phyloP scores from a whole-genome alignment of 139 green algal genomes.

The Chlorella sp. region DNA sequence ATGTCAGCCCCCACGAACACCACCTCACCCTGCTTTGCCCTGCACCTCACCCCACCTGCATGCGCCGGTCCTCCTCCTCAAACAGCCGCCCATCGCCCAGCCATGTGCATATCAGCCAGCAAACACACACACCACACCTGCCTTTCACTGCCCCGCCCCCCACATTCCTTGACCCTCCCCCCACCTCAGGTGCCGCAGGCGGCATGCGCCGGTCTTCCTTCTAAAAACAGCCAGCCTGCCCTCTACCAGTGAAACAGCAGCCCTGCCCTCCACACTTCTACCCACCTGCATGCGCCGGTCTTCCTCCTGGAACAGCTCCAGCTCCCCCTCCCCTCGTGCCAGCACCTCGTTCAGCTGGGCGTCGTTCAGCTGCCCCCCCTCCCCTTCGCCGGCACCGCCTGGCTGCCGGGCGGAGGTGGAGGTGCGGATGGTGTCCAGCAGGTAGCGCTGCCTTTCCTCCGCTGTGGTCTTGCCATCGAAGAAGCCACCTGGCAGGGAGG shows the following conservation, averaged over 20 bases:
- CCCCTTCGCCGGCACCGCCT: not conserved
- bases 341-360: constrained; percentile 61
- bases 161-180: too few species aligned
- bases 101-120: too few species aligned
- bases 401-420: not conserved
- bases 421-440: constrained; percentile 69
- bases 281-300: constrained; percentile 27
- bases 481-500: constrained; percentile 73
- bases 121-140: too few species aligned
- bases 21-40: too few species aligned
- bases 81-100: too few species aligned
- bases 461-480: constrained; percentile 83
- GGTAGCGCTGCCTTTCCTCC: constrained; percentile 74
- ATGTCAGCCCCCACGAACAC: too few species aligned
- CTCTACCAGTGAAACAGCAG: too few species aligned
- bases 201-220: too few species aligned
- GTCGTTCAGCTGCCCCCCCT: not conserved
- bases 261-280: too few species aligned
- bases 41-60: constrained; percentile 1
- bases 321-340: constrained; percentile 58
- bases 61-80: constrained; percentile 29
- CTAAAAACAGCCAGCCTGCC: too few species aligned
- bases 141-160: too few species aligned
- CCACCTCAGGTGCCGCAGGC: too few species aligned
- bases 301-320: constrained; percentile 43